phyloP scores from a whole-genome alignment of 139 green algal genomes.

The Volvox africanus region DNA sequence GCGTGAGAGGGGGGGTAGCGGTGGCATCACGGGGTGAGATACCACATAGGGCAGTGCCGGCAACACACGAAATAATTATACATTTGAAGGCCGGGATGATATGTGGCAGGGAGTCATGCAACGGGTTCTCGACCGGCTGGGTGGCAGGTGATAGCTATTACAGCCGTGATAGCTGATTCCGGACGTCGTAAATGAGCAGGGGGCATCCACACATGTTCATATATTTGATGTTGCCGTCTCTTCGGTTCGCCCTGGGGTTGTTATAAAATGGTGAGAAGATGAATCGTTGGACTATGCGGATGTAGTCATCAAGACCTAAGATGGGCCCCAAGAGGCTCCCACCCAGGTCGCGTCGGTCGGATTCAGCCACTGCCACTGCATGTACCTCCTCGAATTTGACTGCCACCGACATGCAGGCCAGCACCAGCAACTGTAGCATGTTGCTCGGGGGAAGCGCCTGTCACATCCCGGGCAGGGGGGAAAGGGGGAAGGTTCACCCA shows the following conservation, averaged over 20 bases:
- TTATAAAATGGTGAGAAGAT: too few relatives aligned
- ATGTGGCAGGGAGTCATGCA: background rate
- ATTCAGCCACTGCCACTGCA: too few relatives aligned
- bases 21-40: background rate
- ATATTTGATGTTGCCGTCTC: too few relatives aligned
- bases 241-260: too few relatives aligned
- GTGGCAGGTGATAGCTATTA: background rate
- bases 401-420: conserved; percentile 23
- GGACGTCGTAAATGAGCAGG: too few relatives aligned
- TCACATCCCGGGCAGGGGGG: background rate
- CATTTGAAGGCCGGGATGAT: background rate
- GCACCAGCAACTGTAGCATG: conserved; percentile 32
- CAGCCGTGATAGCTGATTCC: background rate
- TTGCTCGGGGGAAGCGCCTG: background rate
- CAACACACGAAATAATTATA: background rate
- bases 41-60: background rate
- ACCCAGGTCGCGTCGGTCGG: background rate
- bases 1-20: background rate
- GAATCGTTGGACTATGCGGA: background rate
- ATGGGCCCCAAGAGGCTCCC: background rate
- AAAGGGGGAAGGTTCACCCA: background rate
- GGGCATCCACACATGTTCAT: too few relatives aligned
- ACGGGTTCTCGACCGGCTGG: background rate
- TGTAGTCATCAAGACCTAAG: too few relatives aligned
- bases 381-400: conserved; percentile 32